Conservation (phyloP, 2,329 filamentous ascomycete species). For the Fusarium sp. region DNA sequence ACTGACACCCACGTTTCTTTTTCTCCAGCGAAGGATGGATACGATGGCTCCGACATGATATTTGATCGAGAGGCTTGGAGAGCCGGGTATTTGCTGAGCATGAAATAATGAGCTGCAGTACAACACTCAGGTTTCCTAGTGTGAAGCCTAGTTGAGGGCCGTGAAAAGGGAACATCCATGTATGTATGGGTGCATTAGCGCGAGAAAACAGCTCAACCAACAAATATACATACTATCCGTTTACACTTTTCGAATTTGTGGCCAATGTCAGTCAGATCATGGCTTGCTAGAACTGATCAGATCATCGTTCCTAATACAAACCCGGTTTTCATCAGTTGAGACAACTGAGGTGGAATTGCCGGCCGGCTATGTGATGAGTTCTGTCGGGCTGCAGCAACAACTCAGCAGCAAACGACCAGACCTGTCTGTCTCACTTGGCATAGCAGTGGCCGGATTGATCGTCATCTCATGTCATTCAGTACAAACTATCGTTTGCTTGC, state of each 20-base stretch:
- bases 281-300: background rate
- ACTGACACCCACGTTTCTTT: conserved; percentile 1
- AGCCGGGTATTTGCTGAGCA: background rate
- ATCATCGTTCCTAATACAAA: background rate
- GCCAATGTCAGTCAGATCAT: background rate
- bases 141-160: background rate
- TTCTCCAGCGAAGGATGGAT: background rate
- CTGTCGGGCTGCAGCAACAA: conserved; percentile 5
- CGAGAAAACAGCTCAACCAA: background rate
- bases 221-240: background rate
- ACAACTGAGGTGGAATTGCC: background rate
- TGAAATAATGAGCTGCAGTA: conserved; percentile 2
- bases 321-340: background rate
- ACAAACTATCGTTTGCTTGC: background rate
- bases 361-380: conserved; percentile 1
- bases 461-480: background rate
- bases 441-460: background rate
- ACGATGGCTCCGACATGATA: background rate
- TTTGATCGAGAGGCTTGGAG: background rate
- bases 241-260: conserved; percentile 2
- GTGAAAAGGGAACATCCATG: conserved; percentile 2
- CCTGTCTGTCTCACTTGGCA: conserved; percentile 13
- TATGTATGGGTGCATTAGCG: conserved; percentile 16
- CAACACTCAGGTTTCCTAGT: background rate
- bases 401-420: background rate